These are phyloP conservation scores for Didymella lethalis DNA, from an alignment of 2,329 filamentous ascomycete species.

Conservation along the genomic window DNA sequence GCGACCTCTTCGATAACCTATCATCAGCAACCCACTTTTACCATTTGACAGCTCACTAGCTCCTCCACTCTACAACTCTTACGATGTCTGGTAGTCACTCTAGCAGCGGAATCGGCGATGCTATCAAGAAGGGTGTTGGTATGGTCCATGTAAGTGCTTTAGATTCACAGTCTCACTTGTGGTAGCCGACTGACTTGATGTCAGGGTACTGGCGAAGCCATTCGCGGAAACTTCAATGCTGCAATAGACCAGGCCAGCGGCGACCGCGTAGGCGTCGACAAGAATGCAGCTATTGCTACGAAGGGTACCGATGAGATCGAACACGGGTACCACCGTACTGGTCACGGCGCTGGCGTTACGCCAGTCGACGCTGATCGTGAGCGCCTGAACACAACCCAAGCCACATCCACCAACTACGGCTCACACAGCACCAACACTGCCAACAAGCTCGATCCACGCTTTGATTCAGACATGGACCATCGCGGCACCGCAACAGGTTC, in stretches of 20 bases:
- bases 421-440: constrained; percentile 42
- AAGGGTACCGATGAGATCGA: constrained; percentile 48
- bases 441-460: constrained; percentile 46
- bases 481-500: constrained; percentile 30
- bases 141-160: constrained; percentile 44
- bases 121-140: constrained; percentile 46
- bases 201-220: constrained; percentile 50
- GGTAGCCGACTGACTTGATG: constrained; percentile 19
- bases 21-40: constrained; percentile 6
- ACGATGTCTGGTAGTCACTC: constrained; percentile 38
- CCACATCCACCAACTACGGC: constrained; percentile 42
- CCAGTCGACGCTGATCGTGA: constrained; percentile 39
- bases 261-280: constrained; percentile 39
- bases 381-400: constrained; percentile 30
- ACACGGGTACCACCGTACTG: constrained; percentile 43
- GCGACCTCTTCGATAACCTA: not conserved
- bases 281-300: constrained; percentile 43
- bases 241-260: constrained; percentile 46
- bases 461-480: constrained; percentile 39
- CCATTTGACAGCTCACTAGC: constrained; percentile 14
- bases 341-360: constrained; percentile 41
- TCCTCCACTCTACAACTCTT: constrained; percentile 1
- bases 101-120: constrained; percentile 38
- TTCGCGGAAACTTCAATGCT: constrained; percentile 50
- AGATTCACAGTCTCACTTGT: not conserved